phyloP scores from a whole-genome alignment of 1,139 yeast genomes.

The Saccharomyces hybrid region DNA sequence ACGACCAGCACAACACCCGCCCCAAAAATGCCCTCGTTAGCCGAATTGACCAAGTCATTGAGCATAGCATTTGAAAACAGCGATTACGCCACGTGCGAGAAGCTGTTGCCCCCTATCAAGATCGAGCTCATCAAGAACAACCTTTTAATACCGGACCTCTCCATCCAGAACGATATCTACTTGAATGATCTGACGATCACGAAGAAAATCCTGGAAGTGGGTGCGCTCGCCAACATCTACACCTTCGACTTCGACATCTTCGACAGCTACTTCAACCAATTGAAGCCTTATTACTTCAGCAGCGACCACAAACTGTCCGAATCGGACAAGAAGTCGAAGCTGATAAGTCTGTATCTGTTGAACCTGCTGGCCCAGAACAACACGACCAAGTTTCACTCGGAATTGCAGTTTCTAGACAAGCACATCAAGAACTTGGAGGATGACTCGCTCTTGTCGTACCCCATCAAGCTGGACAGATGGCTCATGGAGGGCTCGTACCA shows the following conservation, averaged over 20 bases:
- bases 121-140: constrained; percentile 71
- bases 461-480: constrained; percentile 84
- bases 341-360: constrained; percentile 69
- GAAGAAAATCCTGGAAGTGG: constrained; percentile 77
- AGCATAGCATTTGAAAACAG: constrained; percentile 54
- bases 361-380: constrained; percentile 75
- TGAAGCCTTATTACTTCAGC: constrained; percentile 62
- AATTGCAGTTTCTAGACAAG: constrained; percentile 64
- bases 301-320: constrained; percentile 37
- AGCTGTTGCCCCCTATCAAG: constrained; percentile 63
- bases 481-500: constrained; percentile 95
- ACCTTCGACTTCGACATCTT: constrained; percentile 55
- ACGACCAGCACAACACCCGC: not conserved
- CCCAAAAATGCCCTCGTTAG: constrained; percentile 28
- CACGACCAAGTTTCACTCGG: constrained; percentile 82
- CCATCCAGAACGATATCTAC: constrained; percentile 34
- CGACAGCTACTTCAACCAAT: constrained; percentile 65
- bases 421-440: constrained; percentile 47
- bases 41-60: constrained; percentile 57
- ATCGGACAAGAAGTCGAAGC: constrained; percentile 63
- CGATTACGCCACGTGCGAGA: constrained; percentile 54
- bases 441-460: constrained; percentile 63
- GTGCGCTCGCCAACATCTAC: constrained; percentile 70
- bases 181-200: constrained; percentile 69
- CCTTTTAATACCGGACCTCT: constrained; percentile 60